Base-by-base conservation (phyloP, 352 stramenopile species). In the Phytophthora pisi region DNA sequence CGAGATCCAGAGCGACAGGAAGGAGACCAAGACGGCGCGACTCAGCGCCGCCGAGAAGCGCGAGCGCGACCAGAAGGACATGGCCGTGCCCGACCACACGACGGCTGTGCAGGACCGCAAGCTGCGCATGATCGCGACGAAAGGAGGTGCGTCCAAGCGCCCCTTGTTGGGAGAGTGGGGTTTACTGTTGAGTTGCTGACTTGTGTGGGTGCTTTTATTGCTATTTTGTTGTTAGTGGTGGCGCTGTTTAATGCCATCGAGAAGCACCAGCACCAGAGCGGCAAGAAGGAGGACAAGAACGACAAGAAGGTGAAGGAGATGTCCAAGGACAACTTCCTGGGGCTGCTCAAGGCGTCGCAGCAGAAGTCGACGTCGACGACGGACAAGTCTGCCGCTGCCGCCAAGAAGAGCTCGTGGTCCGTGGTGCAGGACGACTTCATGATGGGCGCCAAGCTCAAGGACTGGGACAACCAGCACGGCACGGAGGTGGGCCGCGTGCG, bases 341-440 rank as follows among this genome's bases (percentile, higher is more conserved):
- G 84, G 7, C 64, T 95, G 58, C 74, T 95, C 30, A 93, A 95
- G 75, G 74, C 79, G 11, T 74, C 67, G 24, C 70, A 81, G 23
- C 64, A 84, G 36, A 50, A 56, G 24, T 26, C 75, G n/a, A 43
- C 63, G 26, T 59, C 36, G n/a, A 50, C 58, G 24, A 30, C 62
- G 5, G 38, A 46, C 38, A 46, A 20, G 38, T 45, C 63, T 13
- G 34, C 13, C 10, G 40, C 13, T 4, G 40, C 56, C 15, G 28
- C 45, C 10, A 58, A 58, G 51, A 92, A 90, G 76, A 89, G 74
- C 57, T 79, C 79, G 50, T 94, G 86, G 86, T 89, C 84, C 6
- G 82, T 95, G n/a, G 78, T 95, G 20, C 83, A 93, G 66, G 87
- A 95, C 64, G 82, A 93, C 58, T 95, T 88, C 59, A 92, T 95